Evolutionary conservation across 2,329 filamentous ascomycete species (phyloP).

Genomic region (Trichoderma arundinaceum): DNA sequence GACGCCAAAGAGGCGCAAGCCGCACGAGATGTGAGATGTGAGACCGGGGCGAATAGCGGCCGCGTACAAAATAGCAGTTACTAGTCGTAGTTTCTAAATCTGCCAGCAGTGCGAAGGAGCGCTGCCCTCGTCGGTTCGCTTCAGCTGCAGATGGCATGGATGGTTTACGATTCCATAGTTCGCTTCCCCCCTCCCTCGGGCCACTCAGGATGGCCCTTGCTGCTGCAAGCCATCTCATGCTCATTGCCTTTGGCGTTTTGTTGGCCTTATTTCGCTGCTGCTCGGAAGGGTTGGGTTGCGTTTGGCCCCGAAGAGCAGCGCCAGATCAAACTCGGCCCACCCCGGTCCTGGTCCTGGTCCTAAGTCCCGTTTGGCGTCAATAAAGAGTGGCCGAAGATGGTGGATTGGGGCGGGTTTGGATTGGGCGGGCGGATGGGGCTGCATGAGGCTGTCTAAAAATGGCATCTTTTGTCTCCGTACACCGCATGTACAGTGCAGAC

Average conservation of each 20-base stretch:
- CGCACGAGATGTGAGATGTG: constrained; percentile 26
- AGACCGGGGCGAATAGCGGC: constrained; percentile 11
- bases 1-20: constrained; percentile 26
- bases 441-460: constrained; percentile 23
- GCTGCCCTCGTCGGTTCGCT: background rate
- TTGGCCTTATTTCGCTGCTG: background rate
- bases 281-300: background rate
- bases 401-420: constrained; percentile 7
- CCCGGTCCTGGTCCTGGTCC: background rate
- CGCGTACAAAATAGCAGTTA: constrained; percentile 11
- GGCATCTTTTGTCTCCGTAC: constrained; percentile 20
- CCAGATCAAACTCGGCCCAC: constrained; percentile 2
- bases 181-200: background rate
- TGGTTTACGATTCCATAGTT: background rate
- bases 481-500: constrained; percentile 10
- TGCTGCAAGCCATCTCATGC: constrained; percentile 4
- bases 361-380: constrained; percentile 2
- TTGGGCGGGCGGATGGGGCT: constrained; percentile 3
- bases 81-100: background rate
- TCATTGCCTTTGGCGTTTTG: background rate
- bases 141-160: background rate
- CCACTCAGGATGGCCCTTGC: background rate
- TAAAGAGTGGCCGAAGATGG: background rate
- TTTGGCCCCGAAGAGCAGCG: constrained; percentile 3
- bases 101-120: background rate